Conservation (phyloP, 139 green algal genomes). For the Chlorella sp. region DNA sequence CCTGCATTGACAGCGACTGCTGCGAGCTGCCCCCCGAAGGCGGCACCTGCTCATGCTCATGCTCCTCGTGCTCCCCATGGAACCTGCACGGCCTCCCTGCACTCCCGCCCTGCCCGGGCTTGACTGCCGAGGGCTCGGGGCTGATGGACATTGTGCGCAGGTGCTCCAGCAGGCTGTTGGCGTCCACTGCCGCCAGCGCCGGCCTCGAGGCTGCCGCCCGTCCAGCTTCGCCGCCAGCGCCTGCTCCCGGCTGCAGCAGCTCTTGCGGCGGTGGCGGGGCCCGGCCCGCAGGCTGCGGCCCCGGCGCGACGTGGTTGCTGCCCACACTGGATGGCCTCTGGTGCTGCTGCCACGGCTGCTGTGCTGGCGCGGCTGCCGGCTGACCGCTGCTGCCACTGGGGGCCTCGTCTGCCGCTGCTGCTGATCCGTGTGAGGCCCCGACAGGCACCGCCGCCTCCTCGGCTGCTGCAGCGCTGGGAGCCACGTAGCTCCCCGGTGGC, state of each 20-base stretch:
- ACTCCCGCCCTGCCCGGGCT: too few species aligned
- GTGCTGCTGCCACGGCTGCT: background rate
- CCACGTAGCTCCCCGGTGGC: background rate
- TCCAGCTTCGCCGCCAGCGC: too few species aligned
- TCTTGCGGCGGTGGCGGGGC: background rate
- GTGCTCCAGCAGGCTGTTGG: slow-evolving; percentile 8
- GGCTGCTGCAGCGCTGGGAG: background rate
- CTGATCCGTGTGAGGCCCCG: too few species aligned
- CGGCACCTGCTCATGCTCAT: background rate
- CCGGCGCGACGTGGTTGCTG: background rate
- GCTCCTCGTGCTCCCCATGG: background rate
- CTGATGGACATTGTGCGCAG: slow-evolving; percentile 19
- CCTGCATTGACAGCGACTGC: slow-evolving; percentile 20
- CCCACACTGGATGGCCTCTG: slow-evolving; percentile 14
- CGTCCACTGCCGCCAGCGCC: slow-evolving; percentile 4
- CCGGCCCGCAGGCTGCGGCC: background rate
- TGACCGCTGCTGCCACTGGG: background rate
- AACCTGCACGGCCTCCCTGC: too few species aligned
- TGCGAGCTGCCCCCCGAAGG: slow-evolving; percentile 5
- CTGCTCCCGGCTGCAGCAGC: too few species aligned
- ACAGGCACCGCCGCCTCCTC: background rate
- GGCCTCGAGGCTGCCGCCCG: too few species aligned
- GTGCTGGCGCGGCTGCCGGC: slow-evolving; percentile 1
- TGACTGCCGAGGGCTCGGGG: background rate
- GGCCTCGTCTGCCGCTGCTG: background rate